phyloP scores from a whole-genome alignment of 1,284 basidiomycete genomes.

The Melampsora larici-populina region DNA sequence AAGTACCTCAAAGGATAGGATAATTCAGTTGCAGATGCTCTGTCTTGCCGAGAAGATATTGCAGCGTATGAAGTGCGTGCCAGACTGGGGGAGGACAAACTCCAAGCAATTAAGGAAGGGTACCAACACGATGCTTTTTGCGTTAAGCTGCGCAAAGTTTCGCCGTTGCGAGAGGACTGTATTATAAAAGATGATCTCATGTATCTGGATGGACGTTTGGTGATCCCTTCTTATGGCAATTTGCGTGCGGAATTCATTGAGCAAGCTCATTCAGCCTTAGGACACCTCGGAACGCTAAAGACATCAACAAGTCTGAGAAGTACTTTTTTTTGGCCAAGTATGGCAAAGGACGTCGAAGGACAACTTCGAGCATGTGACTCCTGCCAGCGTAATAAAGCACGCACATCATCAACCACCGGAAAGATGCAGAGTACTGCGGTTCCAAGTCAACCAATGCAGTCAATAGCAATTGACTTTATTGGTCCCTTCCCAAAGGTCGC shows the following conservation, averaged over 20 bases:
- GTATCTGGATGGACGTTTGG: background rate
- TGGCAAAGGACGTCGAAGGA: no score
- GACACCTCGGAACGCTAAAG: background rate
- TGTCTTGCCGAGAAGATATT: background rate
- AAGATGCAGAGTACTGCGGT: no score
- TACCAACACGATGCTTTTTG: background rate
- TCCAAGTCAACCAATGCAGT: background rate
- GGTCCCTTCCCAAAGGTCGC: no score
- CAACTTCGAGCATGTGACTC: background rate
- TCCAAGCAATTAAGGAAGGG: no score
- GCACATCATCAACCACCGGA: background rate
- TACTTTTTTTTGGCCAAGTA: conserved; percentile 14
- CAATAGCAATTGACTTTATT: background rate
- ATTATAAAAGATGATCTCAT: background rate
- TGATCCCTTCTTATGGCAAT: background rate
- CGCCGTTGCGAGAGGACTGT: background rate
- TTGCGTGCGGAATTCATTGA: background rate
- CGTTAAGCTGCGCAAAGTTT: background rate
- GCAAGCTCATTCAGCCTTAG: background rate
- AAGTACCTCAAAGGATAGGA: background rate
- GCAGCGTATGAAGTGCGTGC: background rate
- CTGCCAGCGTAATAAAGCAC: background rate
- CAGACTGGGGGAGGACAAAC: no score
- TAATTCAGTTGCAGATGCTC: background rate
- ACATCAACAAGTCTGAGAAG: background rate